Evolutionary conservation across 2,329 filamentous ascomycete species (phyloP).

Genomic region (Epichloe aotearoae): DNA sequence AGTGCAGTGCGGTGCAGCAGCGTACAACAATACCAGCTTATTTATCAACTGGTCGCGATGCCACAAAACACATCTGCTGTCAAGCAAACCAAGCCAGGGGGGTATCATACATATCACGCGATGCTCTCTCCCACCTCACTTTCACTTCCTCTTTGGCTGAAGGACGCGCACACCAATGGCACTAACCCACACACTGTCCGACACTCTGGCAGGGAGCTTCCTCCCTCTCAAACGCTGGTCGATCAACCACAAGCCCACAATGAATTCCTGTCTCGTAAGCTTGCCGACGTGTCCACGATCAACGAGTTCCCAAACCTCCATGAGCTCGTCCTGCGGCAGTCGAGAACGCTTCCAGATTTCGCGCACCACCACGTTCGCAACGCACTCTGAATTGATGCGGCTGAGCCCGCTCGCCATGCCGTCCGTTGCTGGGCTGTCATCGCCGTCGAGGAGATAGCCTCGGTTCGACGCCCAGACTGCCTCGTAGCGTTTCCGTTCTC

Average conservation of each 20-base stretch:
- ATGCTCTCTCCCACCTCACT: background rate
- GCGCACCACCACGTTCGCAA: slow-evolving; percentile 54
- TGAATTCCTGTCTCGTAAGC: slow-evolving; percentile 58
- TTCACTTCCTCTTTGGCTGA: slow-evolving; percentile 12
- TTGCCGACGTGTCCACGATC: slow-evolving; percentile 41
- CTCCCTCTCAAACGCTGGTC: slow-evolving; percentile 69
- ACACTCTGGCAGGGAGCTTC: slow-evolving; percentile 60
- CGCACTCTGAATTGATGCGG: slow-evolving; percentile 31
- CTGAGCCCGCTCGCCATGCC: slow-evolving; percentile 9
- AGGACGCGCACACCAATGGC: slow-evolving; percentile 34
- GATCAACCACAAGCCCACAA: slow-evolving; percentile 72
- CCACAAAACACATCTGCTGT: too few relatives aligned
- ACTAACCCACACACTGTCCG: slow-evolving; percentile 65
- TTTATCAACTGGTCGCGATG: too few relatives aligned
- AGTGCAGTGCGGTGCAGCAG: too few relatives aligned
- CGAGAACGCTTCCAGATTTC: slow-evolving; percentile 67
- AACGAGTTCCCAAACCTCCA: slow-evolving; percentile 67
- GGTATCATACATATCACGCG: background rate
- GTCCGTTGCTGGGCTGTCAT: slow-evolving; percentile 6
- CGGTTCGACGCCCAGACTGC: slow-evolving; percentile 76
- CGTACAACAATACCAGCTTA: too few relatives aligned
- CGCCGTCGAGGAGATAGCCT: slow-evolving; percentile 35
- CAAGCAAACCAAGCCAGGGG: background rate
- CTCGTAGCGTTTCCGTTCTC: slow-evolving; percentile 69
- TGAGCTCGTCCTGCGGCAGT: slow-evolving; percentile 53